Conservation (phyloP, 306 rosid genomes). For the Medicago lupulina region DNA sequence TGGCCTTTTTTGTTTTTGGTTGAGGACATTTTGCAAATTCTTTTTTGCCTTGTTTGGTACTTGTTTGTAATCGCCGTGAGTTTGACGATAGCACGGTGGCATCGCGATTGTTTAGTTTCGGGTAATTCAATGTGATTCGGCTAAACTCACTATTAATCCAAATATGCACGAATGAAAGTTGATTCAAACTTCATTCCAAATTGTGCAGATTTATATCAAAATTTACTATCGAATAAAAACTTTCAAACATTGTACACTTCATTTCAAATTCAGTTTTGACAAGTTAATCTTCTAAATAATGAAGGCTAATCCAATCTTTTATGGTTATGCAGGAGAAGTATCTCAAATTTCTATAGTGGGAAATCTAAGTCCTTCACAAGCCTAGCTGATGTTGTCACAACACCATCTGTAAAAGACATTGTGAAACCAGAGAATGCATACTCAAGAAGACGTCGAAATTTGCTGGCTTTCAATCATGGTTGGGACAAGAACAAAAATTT, state of each 20-base stretch:
- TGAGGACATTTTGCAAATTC: not conserved
- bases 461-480: slow-evolving; percentile 59
- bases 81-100: not conserved
- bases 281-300: not conserved
- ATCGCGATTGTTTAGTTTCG: not conserved
- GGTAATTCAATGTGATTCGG: too few relatives aligned
- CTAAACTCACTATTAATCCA: too few relatives aligned
- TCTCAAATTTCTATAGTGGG: slow-evolving; percentile 76
- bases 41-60: not conserved
- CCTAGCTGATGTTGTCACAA: slow-evolving; percentile 60
- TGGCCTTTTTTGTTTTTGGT: not conserved
- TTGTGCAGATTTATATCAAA: not conserved
- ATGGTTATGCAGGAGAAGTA: slow-evolving; percentile 72
- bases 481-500: slow-evolving; percentile 64
- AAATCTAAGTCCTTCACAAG: slow-evolving; percentile 83
- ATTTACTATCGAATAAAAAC: not conserved
- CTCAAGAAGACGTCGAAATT: slow-evolving; percentile 69
- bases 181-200: not conserved
- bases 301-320: not conserved
- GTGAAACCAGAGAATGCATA: slow-evolving; percentile 87
- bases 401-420: slow-evolving; percentile 61
- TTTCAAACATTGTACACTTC: not conserved
- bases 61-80: not conserved
- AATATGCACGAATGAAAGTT: not conserved
- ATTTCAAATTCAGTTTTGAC: not conserved